Evolutionary conservation across 2,329 filamentous ascomycete species (phyloP).

Genomic region (Lachnellula subtilissima): DNA sequence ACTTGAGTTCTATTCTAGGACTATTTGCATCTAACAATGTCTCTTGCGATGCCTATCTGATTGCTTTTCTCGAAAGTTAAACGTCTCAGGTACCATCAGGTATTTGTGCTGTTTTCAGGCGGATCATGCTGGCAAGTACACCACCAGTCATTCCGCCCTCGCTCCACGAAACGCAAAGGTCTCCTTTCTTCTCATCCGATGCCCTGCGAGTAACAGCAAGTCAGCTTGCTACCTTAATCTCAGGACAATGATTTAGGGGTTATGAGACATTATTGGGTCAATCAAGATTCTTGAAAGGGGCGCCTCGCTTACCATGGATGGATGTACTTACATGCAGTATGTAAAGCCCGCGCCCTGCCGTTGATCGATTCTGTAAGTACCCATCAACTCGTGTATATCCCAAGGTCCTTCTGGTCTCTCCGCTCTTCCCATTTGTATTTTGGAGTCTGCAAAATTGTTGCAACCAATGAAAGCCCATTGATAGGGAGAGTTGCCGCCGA

Average conservation of each 20-base stretch:
- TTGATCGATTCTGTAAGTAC: background rate
- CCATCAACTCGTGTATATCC: background rate
- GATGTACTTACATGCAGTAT: conserved; percentile 22
- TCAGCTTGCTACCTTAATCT: too few relatives aligned
- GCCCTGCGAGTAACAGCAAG: conserved; percentile 4
- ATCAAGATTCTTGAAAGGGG: too few relatives aligned
- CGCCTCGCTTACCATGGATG: conserved; percentile 11
- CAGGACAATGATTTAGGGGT: too few relatives aligned
- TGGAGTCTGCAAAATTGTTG: conserved; percentile 11
- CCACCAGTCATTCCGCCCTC: conserved; percentile 17
- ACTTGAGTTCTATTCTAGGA: too few relatives aligned
- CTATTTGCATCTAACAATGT: too few relatives aligned
- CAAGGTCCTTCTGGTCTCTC: conserved; percentile 17
- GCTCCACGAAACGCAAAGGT: conserved; percentile 21
- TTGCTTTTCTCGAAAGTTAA: too few relatives aligned
- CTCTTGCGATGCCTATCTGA: too few relatives aligned
- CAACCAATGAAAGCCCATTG: conserved; percentile 19
- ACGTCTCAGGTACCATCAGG: background rate
- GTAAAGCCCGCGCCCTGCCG: conserved; percentile 1
- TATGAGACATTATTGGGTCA: too few relatives aligned
- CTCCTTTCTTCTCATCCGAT: conserved; percentile 9
- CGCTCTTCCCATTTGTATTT: conserved; percentile 16
- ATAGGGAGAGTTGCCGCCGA: conserved; percentile 8
- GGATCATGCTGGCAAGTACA: conserved; percentile 15
- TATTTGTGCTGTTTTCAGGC: conserved; percentile 3